Percentiles rank a stretch among this genome's conserved stretches.
phyloP scores from a whole-genome alignment of 169 alveolate species.

The Neospora caninum region DNA sequence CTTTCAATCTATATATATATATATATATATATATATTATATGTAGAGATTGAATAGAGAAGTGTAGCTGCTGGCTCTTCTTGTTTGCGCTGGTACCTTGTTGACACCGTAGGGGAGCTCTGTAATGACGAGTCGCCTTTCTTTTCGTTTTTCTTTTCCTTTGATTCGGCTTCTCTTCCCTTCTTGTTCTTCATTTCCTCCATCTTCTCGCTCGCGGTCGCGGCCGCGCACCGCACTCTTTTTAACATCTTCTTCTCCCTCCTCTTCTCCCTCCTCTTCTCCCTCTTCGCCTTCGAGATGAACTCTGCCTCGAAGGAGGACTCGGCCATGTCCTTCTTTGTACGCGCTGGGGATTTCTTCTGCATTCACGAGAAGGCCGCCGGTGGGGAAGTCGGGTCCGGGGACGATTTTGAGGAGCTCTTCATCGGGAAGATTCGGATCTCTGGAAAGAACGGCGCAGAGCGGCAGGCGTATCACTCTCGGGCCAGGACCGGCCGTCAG shows the following conservation, averaged over 20 bases:
- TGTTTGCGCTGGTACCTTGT: constrained; percentile 52
- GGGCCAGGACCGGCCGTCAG: too few species aligned
- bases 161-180: background rate
- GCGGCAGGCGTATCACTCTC: too few species aligned
- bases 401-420: constrained; percentile 70
- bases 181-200: background rate
- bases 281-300: constrained; percentile 42
- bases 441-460: constrained; percentile 64
- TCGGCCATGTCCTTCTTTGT: constrained; percentile 82
- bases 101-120: constrained; percentile 74
- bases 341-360: constrained; percentile 70
- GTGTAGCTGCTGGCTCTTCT: background rate
- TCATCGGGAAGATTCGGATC: constrained; percentile 68
- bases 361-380: constrained; percentile 82
- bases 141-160: background rate
- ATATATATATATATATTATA: too few species aligned
- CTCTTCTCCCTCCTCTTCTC: background rate
- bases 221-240: background rate
- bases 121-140: constrained; percentile 66
- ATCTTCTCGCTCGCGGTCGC: background rate
- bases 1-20: too few species aligned
- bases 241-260: background rate
- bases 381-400: constrained; percentile 87
- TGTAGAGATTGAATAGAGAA: too few species aligned
- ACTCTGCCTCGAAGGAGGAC: constrained; percentile 70